Percentiles rank a stretch among this genome's conserved stretches.
These are phyloP conservation scores for Lodderomyces parapsilosis DNA, from an alignment of 1,139 yeast genomes.

Conservation along the genomic window DNA sequence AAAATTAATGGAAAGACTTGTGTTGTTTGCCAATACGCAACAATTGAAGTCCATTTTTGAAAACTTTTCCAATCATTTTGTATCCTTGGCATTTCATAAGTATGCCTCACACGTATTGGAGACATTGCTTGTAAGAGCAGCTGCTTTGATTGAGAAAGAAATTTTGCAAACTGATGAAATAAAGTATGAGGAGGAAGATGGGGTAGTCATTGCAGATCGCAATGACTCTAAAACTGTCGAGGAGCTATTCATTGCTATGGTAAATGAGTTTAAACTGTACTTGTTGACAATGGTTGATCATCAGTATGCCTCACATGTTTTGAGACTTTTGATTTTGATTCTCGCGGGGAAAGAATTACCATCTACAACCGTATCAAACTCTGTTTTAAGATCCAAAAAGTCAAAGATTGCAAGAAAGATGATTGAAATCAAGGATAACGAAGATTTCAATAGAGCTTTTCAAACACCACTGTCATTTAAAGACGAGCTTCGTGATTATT, in stretches of 20 bases:
- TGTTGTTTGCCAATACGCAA: constrained; percentile 60
- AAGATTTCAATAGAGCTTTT: constrained; percentile 62
- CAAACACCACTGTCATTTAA: constrained; percentile 75
- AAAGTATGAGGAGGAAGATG: constrained; percentile 28
- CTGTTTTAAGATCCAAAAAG: constrained; percentile 79
- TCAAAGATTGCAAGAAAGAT: constrained; percentile 89
- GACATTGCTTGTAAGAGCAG: constrained; percentile 73
- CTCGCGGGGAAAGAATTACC: constrained; percentile 79
- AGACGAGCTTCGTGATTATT: constrained; percentile 49
- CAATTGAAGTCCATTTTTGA: constrained; percentile 67
- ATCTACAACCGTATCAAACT: constrained; percentile 69
- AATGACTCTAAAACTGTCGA: constrained; percentile 48
- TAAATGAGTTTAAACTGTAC: constrained; percentile 65
- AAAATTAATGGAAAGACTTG: constrained; percentile 82
- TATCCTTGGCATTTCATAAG: constrained; percentile 78
- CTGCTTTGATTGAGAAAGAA: constrained; percentile 77
- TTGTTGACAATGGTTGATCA: constrained; percentile 62
- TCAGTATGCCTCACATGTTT: constrained; percentile 84
- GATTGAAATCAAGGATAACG: constrained; percentile 82
- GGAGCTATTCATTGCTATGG: constrained; percentile 58
- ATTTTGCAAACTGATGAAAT: constrained; percentile 35
- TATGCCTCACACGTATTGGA: constrained; percentile 94
- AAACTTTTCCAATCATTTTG: constrained; percentile 69
- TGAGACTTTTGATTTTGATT: constrained; percentile 69
- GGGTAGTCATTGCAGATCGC: constrained; percentile 35